These are phyloP conservation scores for Crithidia acanthocephali DNA, from an alignment of 208 protist species.

Conservation along the genomic window DNA sequence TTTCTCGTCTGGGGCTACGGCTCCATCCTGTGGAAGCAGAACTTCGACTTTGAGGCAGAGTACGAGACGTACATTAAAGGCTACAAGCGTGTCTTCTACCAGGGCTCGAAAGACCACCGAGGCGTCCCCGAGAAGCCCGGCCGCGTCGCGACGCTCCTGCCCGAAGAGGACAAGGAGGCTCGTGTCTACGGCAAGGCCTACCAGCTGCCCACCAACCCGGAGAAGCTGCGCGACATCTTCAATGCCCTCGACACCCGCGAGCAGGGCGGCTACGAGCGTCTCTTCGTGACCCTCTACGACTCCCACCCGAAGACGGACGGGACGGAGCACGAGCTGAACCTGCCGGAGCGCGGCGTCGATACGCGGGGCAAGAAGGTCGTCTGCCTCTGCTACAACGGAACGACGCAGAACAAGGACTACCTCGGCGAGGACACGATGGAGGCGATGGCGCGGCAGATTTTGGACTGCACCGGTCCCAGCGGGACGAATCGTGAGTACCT, in stretches of 20 bases:
- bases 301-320: slow-evolving; percentile 14
- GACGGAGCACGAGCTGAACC: slow-evolving; percentile 20
- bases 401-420: slow-evolving; percentile 68
- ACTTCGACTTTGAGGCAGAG: slow-evolving; percentile 70
- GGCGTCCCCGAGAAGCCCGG: slow-evolving; percentile 65
- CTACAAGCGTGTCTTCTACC: slow-evolving; percentile 77
- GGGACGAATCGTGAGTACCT: slow-evolving; percentile 84
- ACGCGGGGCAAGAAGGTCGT: slow-evolving; percentile 36
- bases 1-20: slow-evolving; percentile 88
- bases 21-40: slow-evolving; percentile 87
- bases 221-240: slow-evolving; percentile 52
- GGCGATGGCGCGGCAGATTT: slow-evolving; percentile 69
- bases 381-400: slow-evolving; percentile 80
- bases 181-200: slow-evolving; percentile 78
- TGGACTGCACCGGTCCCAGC: slow-evolving; percentile 53
- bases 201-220: slow-evolving; percentile 61
- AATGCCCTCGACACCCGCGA: slow-evolving; percentile 67
- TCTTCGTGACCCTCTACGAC: slow-evolving; percentile 54
- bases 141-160: slow-evolving; percentile 81
- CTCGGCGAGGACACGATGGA: slow-evolving; percentile 59
- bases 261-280: slow-evolving; percentile 64
- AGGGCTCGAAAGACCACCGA: slow-evolving; percentile 80
- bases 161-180: slow-evolving; percentile 30
- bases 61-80: slow-evolving; percentile 77
- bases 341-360: slow-evolving; percentile 24